Base-by-base conservation (phyloP, 768 basidiomycete species). In the Tricholoma sp. region DNA sequence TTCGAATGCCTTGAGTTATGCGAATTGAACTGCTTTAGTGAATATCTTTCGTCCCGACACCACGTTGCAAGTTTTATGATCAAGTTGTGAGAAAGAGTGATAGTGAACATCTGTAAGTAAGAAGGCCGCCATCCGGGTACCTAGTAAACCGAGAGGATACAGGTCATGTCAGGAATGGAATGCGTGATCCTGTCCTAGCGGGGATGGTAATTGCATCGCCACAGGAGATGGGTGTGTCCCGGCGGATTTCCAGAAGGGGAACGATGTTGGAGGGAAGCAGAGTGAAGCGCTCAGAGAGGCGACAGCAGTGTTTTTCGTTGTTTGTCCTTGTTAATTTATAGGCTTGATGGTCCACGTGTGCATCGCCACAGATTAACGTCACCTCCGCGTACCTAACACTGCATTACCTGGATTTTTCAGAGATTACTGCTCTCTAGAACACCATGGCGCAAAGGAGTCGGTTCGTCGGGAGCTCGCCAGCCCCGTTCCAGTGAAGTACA, bases 321-420 rank as follows among this genome's bases (percentile, higher is more conserved):
- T 60, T 65, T 64, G 45, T 53, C 32, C 12, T 45, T 59, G 46
- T 64, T 63, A 54, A 41, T 54, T 63, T 35, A 54, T 55, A 22
- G 56, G 47, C 45, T 34, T 32, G 50, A 50, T 52, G 22, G 55
- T 58, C 57, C 66, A 65, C 63, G 63, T 61, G 60, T 57, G 63
- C 68, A 71, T 64, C 69, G 68, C 71, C 62, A 58, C 59, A 54
- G 29, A 56, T 53, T 58, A 61, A 61, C 57, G 59, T 61, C 57
- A 58, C 54, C 59, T 45, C 29, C 29, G 29, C 54, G 64, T 67
- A 57, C 65, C 68, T 70, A 61, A 64, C 73, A 74, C 71, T 61
- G 73, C 71, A 59, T 71, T 65, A 50, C 32, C 49, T 41, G 45
- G 46, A 21, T 59, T 61, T 61, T 61, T 60, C 57, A 52, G 61